Percentiles rank a stretch among this genome's conserved stretches.
phyloP scores from a whole-genome alignment of 495 filamentous ascomycete genomes.

The Symbiotaphrina buchneri region DNA sequence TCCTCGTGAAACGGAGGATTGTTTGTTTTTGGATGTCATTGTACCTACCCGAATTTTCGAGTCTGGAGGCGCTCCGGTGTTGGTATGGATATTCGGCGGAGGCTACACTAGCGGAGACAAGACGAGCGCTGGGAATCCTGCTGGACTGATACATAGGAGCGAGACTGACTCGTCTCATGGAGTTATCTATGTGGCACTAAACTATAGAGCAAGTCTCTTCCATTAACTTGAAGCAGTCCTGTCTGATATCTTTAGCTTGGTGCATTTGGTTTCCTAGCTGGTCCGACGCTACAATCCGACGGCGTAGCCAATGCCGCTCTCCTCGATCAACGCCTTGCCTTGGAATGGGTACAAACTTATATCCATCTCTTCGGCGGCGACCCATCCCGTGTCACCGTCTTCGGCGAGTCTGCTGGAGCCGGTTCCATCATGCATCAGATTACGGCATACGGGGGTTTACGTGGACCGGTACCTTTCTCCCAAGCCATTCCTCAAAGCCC shows the following conservation, averaged over 20 bases:
- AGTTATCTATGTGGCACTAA: conserved; percentile 21
- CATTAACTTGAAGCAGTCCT: not conserved
- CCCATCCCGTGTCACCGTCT: conserved; percentile 14
- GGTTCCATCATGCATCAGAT: conserved; percentile 26
- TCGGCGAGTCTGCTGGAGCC: conserved; percentile 19
- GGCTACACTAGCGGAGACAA: conserved; percentile 2
- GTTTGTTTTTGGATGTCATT: conserved; percentile 25
- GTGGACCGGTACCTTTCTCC: conserved; percentile 12
- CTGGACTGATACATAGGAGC: conserved; percentile 3
- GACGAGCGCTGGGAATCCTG: conserved; percentile 1
- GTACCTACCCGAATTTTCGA: conserved; percentile 10
- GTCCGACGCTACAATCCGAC: conserved; percentile 3
- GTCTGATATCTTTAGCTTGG: conserved; percentile 8
- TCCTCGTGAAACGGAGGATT: conserved; percentile 19
- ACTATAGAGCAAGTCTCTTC: conserved; percentile 17
- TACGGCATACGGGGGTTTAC: conserved; percentile 24
- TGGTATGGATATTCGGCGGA: conserved; percentile 16
- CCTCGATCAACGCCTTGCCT: conserved; percentile 6
- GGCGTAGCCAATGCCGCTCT: conserved; percentile 4
- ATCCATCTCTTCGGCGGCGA: conserved; percentile 19
- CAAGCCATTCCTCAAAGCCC: conserved; percentile 28
- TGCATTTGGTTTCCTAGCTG: conserved; percentile 23
- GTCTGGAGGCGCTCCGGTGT: conserved; percentile 12
- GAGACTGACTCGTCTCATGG: conserved; percentile 7
- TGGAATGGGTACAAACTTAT: conserved; percentile 7